Evolutionary conservation across 2,329 filamentous ascomycete genomes (phyloP), one percentile per base, ranked within the genome.

Genomic region (Calonectria ilicicola): DNA sequence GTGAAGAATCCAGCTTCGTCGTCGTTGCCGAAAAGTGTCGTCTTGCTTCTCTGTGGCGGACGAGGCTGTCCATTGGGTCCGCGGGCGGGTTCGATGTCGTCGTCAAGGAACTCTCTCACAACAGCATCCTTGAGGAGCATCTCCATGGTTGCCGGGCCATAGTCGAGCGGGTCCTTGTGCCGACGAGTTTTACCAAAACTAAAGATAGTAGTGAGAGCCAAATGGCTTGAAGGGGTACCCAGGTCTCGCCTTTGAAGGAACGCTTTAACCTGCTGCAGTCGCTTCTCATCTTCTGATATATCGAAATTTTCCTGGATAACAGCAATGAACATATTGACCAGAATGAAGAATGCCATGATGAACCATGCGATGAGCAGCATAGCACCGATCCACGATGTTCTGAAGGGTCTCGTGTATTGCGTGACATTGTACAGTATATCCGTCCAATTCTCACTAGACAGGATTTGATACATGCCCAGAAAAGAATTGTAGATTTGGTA

Each of bases 241-340:
- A 98, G 87, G 79, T 98, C 96, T 82, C 96, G 97, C 77, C 96
- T 92, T 81, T 98, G 95, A 53, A 99, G 87, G 79, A 98, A 99
- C 1, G 96, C 95, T 80, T 96, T 96, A 73, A 99, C 96, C 84
- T 99, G 97, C 82, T 98, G 95, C 74, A 98, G 86, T 23, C 97
- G 95, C 85, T 99, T 99, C 83, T 98, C 96, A 81, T 99, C 97
- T 82, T 99, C 97, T 4, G 96, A 98, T 29, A 99, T 95, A 84
- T 99, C 97, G 82, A 99, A 99, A 81, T 98, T 99, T 82, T 99
- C 97, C 83, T 99, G 97, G 76, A 99, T 99, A 85, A 99, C 97
- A 88, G 97, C 97, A 94, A 99, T 98, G 88, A 99, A 99, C 97
- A 99, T 99, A 82, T 98, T 99, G 86, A 99, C 86, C 74, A 98